Evolutionary conservation across 352 stramenopile species (phyloP).

Genomic region (Pythium dissotocum): DNA sequence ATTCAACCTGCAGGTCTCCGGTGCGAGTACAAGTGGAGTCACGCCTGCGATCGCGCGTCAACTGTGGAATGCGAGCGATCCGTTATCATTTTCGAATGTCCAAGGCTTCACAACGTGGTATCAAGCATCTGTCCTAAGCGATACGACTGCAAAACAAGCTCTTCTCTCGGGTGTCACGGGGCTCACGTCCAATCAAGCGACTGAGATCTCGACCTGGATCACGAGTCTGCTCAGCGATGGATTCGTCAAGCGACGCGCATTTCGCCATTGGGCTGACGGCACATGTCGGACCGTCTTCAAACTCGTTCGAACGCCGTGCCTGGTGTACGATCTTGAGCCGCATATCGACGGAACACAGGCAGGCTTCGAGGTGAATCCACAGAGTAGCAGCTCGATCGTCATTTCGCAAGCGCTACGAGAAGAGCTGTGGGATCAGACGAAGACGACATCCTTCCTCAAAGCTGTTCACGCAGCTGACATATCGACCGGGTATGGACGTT

Average conservation of each 20-base stretch:
- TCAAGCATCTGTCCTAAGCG: constrained; percentile 6
- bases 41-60: constrained; percentile 35
- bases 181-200: constrained; percentile 37
- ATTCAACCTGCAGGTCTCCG: constrained; percentile 44
- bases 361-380: constrained; percentile 70
- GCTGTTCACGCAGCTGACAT: constrained; percentile 34
- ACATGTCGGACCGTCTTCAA: constrained; percentile 56
- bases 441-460: constrained; percentile 43
- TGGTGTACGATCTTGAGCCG: constrained; percentile 67
- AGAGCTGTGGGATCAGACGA: constrained; percentile 34
- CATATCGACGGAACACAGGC: constrained; percentile 41
- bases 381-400: constrained; percentile 11
- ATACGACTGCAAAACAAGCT: constrained; percentile 19
- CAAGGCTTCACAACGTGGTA: constrained; percentile 60
- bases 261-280: constrained; percentile 65
- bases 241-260: constrained; percentile 47
- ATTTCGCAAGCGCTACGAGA: constrained; percentile 33
- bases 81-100: constrained; percentile 44
- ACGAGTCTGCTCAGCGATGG: constrained; percentile 36
- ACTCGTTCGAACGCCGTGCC: constrained; percentile 32
- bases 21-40: constrained; percentile 33
- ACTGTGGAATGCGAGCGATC: constrained; percentile 45
- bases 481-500: constrained; percentile 37
- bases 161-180: constrained; percentile 29
- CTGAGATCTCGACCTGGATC: constrained; percentile 49